These are phyloP conservation scores for Phytophthora litchii DNA, from an alignment of 352 stramenopile species.

Conservation along the genomic window DNA sequence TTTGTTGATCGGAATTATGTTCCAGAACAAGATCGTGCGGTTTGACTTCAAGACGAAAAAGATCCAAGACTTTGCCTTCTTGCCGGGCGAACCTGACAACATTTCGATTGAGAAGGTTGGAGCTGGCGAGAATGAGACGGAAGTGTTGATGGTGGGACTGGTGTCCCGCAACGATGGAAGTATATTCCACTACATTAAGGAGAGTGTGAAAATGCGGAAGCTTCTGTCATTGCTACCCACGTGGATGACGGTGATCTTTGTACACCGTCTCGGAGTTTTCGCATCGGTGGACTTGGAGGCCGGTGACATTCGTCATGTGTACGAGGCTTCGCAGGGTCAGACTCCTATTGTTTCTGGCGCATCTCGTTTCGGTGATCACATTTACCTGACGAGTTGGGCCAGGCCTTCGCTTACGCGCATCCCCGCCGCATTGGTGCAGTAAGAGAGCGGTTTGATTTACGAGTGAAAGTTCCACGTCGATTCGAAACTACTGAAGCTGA, in stretches of 20 bases:
- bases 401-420: conserved; percentile 52
- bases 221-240: conserved; percentile 54
- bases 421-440: conserved; percentile 40
- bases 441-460: conserved; percentile 2
- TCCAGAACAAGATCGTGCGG: conserved; percentile 65
- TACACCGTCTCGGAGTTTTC: conserved; percentile 48
- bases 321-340: conserved; percentile 47
- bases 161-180: conserved; percentile 36
- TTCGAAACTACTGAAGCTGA: too few relatives aligned
- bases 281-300: conserved; percentile 49
- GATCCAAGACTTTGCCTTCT: conserved; percentile 64
- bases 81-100: conserved; percentile 61
- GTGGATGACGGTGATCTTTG: conserved; percentile 37
- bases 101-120: conserved; percentile 45
- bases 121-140: conserved; percentile 27
- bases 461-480: too few relatives aligned
- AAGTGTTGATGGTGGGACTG: conserved; percentile 53
- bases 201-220: conserved; percentile 60
- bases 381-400: conserved; percentile 62
- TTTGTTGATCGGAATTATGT: conserved; percentile 54
- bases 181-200: conserved; percentile 37
- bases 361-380: conserved; percentile 48
- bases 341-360: conserved; percentile 49
- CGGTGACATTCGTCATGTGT: conserved; percentile 51
- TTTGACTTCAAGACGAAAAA: conserved; percentile 48